Evolutionary conservation across 2,329 filamentous ascomycete genomes (phyloP).

Genomic region (Coniochaeta ligniaria): DNA sequence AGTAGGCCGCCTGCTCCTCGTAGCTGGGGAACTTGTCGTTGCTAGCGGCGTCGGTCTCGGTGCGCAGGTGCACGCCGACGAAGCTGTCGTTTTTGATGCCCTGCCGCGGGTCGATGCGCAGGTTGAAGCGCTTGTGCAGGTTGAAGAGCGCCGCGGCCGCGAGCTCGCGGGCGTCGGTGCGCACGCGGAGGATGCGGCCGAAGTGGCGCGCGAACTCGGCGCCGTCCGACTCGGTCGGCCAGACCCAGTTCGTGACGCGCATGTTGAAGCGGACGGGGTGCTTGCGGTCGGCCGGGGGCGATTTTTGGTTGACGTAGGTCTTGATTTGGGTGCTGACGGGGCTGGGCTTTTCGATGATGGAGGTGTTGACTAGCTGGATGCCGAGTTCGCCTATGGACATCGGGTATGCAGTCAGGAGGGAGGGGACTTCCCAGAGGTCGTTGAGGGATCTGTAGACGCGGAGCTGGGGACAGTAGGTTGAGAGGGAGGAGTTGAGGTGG

Average conservation of each 20-base stretch:
- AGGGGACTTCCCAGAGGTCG: constrained; percentile 24
- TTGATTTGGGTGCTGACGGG: constrained; percentile 16
- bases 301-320: constrained; percentile 16
- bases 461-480: constrained; percentile 27
- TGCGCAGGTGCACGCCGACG: constrained; percentile 27
- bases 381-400: constrained; percentile 16
- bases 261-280: constrained; percentile 26
- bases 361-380: constrained; percentile 12
- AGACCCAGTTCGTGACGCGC: constrained; percentile 18
- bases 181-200: constrained; percentile 29
- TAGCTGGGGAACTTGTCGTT: constrained; percentile 20
- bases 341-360: constrained; percentile 16
- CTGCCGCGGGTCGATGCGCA: constrained; percentile 17
- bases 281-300: constrained; percentile 17
- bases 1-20: constrained; percentile 22
- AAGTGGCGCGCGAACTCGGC: constrained; percentile 24
- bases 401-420: constrained; percentile 14
- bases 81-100: constrained; percentile 17
- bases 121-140: constrained; percentile 18
- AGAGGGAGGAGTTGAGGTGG: constrained; percentile 21
- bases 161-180: constrained; percentile 23
- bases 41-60: constrained; percentile 20
- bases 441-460: constrained; percentile 24
- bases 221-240: constrained; percentile 22
- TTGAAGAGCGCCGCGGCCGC: constrained; percentile 26